These are phyloP conservation scores for Wallacemonas rigidus DNA, from an alignment of 208 protist species.

Conservation along the genomic window DNA sequence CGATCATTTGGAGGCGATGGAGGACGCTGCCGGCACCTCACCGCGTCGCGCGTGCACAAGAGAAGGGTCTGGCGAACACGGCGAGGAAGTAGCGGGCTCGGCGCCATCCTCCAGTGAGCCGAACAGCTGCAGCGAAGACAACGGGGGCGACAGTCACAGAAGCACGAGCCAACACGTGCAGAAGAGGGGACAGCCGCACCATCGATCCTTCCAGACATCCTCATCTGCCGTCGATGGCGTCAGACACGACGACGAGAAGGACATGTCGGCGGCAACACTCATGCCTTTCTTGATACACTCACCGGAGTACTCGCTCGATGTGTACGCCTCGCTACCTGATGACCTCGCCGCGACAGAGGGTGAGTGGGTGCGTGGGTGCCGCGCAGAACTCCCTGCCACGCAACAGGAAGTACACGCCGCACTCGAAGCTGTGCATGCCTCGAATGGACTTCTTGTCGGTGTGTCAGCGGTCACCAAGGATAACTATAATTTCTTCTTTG, in stretches of 20 bases:
- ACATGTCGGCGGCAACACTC: neutral
- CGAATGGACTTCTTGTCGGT: constrained; percentile 13
- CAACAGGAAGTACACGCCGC: neutral
- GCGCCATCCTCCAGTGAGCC: too few species aligned
- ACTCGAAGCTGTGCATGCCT: neutral
- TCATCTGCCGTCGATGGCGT: neutral
- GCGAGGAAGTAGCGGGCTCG: too few species aligned
- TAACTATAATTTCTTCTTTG: constrained; percentile 47
- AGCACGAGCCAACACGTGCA: too few species aligned
- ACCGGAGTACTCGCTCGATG: neutral
- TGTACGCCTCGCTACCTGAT: too few species aligned
- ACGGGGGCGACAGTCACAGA: too few species aligned
- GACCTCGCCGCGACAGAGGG: neutral
- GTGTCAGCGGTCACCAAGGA: constrained; percentile 30
- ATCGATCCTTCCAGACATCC: too few species aligned
- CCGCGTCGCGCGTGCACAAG: neutral
- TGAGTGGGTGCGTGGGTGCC: too few species aligned
- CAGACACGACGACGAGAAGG: neutral
- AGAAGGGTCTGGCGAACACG: neutral
- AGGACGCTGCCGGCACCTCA: neutral
- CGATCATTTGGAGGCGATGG: constrained; percentile 17
- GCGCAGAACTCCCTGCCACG: neutral
- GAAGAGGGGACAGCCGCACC: too few species aligned
- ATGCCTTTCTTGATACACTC: constrained; percentile 12
- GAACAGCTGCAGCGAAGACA: too few species aligned